Base-by-base conservation (phyloP, 768 basidiomycete species). In the Cystoderma amianthinum region DNA sequence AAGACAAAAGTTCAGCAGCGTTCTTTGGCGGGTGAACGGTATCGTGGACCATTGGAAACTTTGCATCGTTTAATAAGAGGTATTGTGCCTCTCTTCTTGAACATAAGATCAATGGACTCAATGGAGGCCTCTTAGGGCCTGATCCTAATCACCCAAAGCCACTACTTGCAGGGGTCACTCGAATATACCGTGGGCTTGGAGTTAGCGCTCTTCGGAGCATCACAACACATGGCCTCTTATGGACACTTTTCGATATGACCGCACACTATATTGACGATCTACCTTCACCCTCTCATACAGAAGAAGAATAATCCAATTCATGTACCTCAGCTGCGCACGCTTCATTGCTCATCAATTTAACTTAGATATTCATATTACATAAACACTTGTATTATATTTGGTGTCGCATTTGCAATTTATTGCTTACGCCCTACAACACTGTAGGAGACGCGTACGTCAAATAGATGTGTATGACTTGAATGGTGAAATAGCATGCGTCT, bases 1-100 rank as follows among this genome's bases (percentile, higher is more conserved):
- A 91, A 95, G 73, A 97, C 94, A 0, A 95, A 94, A 63, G 72
- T 94, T n/a, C 94, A 97, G 59, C 88, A 94, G 61, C 80, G 94
- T 39, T 82, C 90, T 18, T 67, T 97, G 39, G 84, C 91, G 4
- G 87, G 89, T 35, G 75, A 85, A 47, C 71, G 67, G 39, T 79
- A 82, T 46, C 80, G 88, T 41, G 76, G 83, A 39, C 71, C 82
- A 21, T 69, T 69, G 51, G 83, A 82, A 56, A 94, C 93, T 10
- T 64, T 93, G 24, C 66, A 68, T 48, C 79, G 92, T 18, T 72
- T 96, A 15, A 74, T 95, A 39, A 74, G 90, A 71, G 93, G 87
- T 86, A 60, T n/a, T 30, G 58, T 16, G 18, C 48, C 16, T 18
- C 11, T 7, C 11, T 24, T 39, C n/a, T 5, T 32, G n/a, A 18